Base-by-base conservation (phyloP, 2,329 filamentous ascomycete species). In the Esteya vermicola region DNA sequence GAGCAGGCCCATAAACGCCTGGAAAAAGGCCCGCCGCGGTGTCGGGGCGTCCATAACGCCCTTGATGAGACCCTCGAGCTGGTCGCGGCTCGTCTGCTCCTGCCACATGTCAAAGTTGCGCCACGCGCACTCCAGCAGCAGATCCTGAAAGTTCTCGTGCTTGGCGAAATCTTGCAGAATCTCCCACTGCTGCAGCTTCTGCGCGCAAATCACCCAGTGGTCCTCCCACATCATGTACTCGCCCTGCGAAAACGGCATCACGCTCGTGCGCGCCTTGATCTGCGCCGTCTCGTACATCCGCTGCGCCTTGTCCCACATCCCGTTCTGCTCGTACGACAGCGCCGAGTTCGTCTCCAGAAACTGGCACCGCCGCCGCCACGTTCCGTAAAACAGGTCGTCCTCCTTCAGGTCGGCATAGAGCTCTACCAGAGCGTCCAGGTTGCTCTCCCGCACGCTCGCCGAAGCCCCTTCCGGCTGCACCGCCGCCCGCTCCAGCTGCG, bases 171-270 rank as follows among this genome's bases (percentile, higher is more conserved):
- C 93, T 46, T 86, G 85, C 26, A 99, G 61, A 42, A 99, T 89
- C 52, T 99, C 91, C 91, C 91, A 99, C 55, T 98, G 93, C 57
- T 98, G 93, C 34, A 99, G 69, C 62, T 98, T 98, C 61, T 96
- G 86, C 0, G 89, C 91, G 57, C 91, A 98, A 37, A 95, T 72
- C 32, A 98, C 80, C 91, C 91, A 99, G 52, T 98, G 93, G 54
- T 99, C 91, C 60, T 99, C 91, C 91, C 91, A 99, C 1, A 99
- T 72, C 75, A 93, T 95, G 60, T 99, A 99, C 59, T 99, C 91
- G 25, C 81, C 86, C 51, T 93, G 84, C 1, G 89, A 94, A 58
- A 95, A 96, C 0, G 91, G 89, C 45, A 96, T 77, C n/a, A 89
- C 85, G 38, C 88, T 91, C 1, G 89, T 96, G 35, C 93, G 77